Evolutionary conservation across 805 yeast genomes (phyloP), one percentile per base, ranked within the genome.

Genomic region (Sugiyamaella boreocaroliniensis): DNA sequence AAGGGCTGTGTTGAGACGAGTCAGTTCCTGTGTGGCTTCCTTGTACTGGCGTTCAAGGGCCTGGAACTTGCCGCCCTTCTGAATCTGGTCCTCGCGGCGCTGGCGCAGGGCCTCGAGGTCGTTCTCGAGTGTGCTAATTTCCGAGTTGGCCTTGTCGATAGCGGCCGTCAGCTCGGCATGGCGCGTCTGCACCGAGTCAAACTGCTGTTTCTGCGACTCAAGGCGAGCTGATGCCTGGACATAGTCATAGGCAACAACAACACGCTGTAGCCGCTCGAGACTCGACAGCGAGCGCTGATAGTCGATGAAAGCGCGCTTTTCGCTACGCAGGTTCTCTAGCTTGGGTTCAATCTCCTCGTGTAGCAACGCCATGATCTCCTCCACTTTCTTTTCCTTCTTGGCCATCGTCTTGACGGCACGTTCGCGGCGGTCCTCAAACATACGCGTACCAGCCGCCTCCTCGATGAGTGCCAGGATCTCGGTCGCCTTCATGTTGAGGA

Each of bases 371-470:
- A 86, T 77, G 50, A 89, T 90, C 64, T 88, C 95, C 37, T 76
- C 79, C 48, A 93, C 75, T 62, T 90, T 90, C 14, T 85, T 78
- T 61, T 93, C 96, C 63, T 92, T 92, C 69, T 89, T 90, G 0
- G 83, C 78, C 89, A 93, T 89, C 1, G 96, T 88, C 64, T 86
- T 83, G 62, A 88, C 85, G 0, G 98, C 97, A 65, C 86, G 87
- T 54, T 86, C 95, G 61, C 92, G 83, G 58, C 97, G 80, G 56
- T 89, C 96, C 68, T 93, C 98, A 64, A 88, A 93, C 77, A 92
- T 87, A 58, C 92, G 82, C 0, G 99, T 93, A 5, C 99, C 99
- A 0, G 99, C 96, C 0, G 99, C 99, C 70, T 93, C 99, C 69
- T 93, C 99, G 51, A 93, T 89, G 60, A 93, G 76, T 4, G 96